Evolutionary conservation across 2,329 filamentous ascomycete genomes (phyloP), one percentile per base, ranked within the genome.

Genomic region (Clonostachys sp.): DNA sequence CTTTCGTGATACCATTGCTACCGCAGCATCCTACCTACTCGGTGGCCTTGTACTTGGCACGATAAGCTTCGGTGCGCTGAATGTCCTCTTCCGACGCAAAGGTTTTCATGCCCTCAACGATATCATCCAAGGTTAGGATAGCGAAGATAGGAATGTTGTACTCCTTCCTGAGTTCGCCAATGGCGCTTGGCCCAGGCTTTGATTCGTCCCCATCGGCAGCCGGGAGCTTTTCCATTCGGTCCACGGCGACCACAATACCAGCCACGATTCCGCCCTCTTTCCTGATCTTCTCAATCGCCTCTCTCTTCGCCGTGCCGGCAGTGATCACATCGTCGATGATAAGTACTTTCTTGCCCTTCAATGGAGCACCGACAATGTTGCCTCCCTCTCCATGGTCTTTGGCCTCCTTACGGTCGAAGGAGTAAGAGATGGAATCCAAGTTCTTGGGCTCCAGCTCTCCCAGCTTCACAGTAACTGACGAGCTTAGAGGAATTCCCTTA

Each of bases 301-400:
- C 91, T 49, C 91, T 80, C 72, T 96, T 91, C 39, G 94, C 94
- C 2, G 91, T 97, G 30, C 94, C 94, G 1, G 91, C 92, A 1
- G 91, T 96, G 60, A 97, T 92, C 48, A 99, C 92, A 70, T 97
- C 94, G 73, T 99, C 94, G 39, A 99, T 86, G 57, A 99, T 88
- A 34, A 99, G 77, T 14, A 96, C 83, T 51, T 80, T 82, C 78
- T 94, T 91, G 46, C 89, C 91, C 70, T 87, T 87, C 45, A 97
- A 74, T 7, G 86, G 79, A 33, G 90, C 88, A 12, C 94, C 94
- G 13, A 97, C 91, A 59, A 97, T 95, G 64, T 82, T 87, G 41
- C 94, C 92, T 34, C 92, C 92, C 70, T 99, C 94, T 41, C 94
- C 92, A 66, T 97, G 92, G 61, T 90, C 88, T 75, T 97, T 97